Evolutionary conservation across 2,329 filamentous ascomycete species (phyloP).

Genomic region (Ascochyta viciae-villosae): DNA sequence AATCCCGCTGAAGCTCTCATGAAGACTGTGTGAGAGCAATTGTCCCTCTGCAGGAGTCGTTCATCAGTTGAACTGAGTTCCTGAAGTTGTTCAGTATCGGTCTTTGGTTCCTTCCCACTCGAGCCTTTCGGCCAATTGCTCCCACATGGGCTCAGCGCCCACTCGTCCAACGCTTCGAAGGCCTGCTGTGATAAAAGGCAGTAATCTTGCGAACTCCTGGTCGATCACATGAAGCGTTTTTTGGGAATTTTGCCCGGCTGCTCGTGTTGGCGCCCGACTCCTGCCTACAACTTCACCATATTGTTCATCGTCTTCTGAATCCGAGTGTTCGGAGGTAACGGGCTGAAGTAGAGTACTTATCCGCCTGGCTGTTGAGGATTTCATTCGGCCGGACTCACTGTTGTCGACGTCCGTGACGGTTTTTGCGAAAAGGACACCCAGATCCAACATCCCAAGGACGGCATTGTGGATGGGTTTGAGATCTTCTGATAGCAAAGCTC

Average conservation of each 20-base stretch:
- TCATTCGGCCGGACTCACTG: not conserved
- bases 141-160: conserved; percentile 76
- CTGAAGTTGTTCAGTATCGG: not conserved
- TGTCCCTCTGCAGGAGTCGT: too few relatives aligned
- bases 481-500: conserved; percentile 73
- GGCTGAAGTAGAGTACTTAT: conserved; percentile 27
- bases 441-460: conserved; percentile 77
- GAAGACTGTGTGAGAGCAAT: too few relatives aligned
- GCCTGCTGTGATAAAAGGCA: conserved; percentile 75
- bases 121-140: conserved; percentile 80
- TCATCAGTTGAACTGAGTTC: not conserved
- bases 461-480: conserved; percentile 74
- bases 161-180: conserved; percentile 78
- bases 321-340: conserved; percentile 31
- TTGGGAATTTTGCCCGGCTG: not conserved
- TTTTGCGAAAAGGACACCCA: conserved; percentile 74
- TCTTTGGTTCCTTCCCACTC: conserved; percentile 57
- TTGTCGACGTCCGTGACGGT: conserved; percentile 50
- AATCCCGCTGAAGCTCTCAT: not conserved
- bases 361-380: conserved; percentile 15
- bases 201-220: conserved; percentile 67
- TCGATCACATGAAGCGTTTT: conserved; percentile 64
- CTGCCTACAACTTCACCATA: conserved; percentile 8
- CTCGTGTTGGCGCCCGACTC: not conserved
- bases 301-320: conserved; percentile 36